A percentile compares a stretch with the other conserved stretches of the same genome.
Evolutionary conservation across 2,329 filamentous ascomycete genomes (phyloP).

Genomic region (Aspergillus sp.): DNA sequence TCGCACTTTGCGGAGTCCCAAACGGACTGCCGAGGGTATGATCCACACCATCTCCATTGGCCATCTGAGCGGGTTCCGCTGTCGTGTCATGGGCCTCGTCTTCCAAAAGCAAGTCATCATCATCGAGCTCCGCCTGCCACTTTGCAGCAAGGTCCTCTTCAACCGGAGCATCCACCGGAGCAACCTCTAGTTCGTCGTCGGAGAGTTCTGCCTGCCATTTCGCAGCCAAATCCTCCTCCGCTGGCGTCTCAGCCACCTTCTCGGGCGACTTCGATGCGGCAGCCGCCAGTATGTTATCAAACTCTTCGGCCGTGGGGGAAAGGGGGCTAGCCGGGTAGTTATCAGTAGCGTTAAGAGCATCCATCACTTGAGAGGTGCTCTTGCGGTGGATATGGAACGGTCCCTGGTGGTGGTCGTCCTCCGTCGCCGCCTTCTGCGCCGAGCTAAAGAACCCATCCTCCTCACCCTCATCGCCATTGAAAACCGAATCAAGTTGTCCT

Average conservation of each 20-base stretch:
- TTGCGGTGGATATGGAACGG: slow-evolving; percentile 62
- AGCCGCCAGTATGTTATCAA: slow-evolving; percentile 30
- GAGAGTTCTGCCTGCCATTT: slow-evolving; percentile 80
- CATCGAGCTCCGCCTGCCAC: slow-evolving; percentile 57
- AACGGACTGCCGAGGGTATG: slow-evolving; percentile 31
- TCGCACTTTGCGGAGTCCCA: slow-evolving; percentile 30
- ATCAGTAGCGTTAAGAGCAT: slow-evolving; percentile 49
- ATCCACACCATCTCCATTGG: slow-evolving; percentile 27
- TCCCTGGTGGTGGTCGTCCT: slow-evolving; percentile 20
- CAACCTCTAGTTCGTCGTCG: slow-evolving; percentile 48
- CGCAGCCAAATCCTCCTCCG: slow-evolving; percentile 70
- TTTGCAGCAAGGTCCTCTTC: slow-evolving; percentile 74
- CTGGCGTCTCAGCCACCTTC: slow-evolving; percentile 25
- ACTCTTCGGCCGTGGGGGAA: slow-evolving; percentile 35
- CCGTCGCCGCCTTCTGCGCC: slow-evolving; percentile 21
- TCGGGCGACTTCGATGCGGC: slow-evolving; percentile 26
- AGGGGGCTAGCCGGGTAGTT: slow-evolving; percentile 33
- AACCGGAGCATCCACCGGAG: slow-evolving; percentile 57
- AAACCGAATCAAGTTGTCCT: slow-evolving; percentile 37
- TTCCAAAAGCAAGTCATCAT: slow-evolving; percentile 85
- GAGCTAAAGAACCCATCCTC: slow-evolving; percentile 44
- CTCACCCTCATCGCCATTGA: slow-evolving; percentile 44
- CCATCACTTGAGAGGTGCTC: slow-evolving; percentile 70
- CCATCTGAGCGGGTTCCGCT: slow-evolving; percentile 28
- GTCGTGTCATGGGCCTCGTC: slow-evolving; percentile 44